phyloP scores from a whole-genome alignment of 108 stramenopile species.

The Skeletonema tropicum region DNA sequence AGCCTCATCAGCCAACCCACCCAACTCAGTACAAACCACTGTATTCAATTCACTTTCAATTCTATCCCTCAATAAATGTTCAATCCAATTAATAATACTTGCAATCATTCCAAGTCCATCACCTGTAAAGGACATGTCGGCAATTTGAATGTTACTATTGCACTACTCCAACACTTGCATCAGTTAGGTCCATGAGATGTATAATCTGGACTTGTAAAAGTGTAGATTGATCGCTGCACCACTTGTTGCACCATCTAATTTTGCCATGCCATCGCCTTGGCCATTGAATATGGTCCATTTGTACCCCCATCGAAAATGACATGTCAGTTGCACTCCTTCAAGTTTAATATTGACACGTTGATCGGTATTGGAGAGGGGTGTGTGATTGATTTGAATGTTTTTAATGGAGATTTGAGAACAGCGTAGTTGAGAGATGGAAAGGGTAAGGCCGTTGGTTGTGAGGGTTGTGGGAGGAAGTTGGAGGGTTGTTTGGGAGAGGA shows the following conservation, averaged over 20 bases:
- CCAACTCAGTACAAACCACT: slow-evolving; percentile 58
- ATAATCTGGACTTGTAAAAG: slow-evolving; percentile 52
- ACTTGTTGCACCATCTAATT: slow-evolving; percentile 26
- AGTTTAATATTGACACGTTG: slow-evolving; percentile 21
- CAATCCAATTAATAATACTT: slow-evolving; percentile 55
- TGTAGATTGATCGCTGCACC: slow-evolving; percentile 38
- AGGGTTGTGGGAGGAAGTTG: slow-evolving; percentile 39
- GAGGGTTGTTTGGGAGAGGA: slow-evolving; percentile 37
- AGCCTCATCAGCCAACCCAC: slow-evolving; percentile 25
- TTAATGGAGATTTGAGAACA: slow-evolving; percentile 21
- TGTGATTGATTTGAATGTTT: slow-evolving; percentile 32
- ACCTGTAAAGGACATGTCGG: slow-evolving; percentile 60
- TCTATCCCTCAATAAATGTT: slow-evolving; percentile 45
- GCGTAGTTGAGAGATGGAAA: slow-evolving; percentile 39
- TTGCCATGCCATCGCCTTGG: slow-evolving; percentile 13
- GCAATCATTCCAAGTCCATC: slow-evolving; percentile 55
- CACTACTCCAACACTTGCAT: slow-evolving; percentile 46
- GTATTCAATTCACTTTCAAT: slow-evolving; percentile 49
- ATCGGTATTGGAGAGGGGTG: slow-evolving; percentile 4
- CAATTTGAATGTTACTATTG: slow-evolving; percentile 47
- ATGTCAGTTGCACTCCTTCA: slow-evolving; percentile 29
- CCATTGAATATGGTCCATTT: slow-evolving; percentile 49
- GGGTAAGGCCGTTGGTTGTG: slow-evolving; percentile 29
- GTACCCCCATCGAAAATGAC: slow-evolving; percentile 45
- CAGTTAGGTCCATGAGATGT: slow-evolving; percentile 40